Evolutionary conservation across 2,329 filamentous ascomycete species (phyloP).

Genomic region (Neodidymelliopsis sp.): DNA sequence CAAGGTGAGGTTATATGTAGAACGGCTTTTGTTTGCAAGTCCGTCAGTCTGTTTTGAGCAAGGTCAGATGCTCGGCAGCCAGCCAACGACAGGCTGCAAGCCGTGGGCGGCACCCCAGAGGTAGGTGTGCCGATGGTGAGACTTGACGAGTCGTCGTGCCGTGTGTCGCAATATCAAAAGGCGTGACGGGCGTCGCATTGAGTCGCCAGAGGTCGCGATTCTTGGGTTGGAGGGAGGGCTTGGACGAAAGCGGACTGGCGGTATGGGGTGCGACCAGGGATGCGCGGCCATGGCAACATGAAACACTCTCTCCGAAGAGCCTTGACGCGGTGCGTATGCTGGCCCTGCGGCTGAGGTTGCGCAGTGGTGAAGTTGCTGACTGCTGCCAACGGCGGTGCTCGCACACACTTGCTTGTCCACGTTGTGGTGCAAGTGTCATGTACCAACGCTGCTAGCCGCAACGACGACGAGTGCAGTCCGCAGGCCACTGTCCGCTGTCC

Average conservation of each 20-base stretch:
- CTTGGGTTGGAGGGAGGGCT: conserved; percentile 22
- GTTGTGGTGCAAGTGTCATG: background rate
- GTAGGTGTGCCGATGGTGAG: conserved; percentile 7
- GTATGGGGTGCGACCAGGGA: conserved; percentile 20
- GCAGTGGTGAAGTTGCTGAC: conserved; percentile 1
- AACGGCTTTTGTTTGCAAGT: background rate
- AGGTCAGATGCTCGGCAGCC: background rate
- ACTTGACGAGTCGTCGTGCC: conserved; percentile 5
- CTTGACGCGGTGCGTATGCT: conserved; percentile 12
- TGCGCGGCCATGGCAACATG: conserved; percentile 21
- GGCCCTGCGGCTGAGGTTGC: conserved; percentile 21
- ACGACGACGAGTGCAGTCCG: too few relatives aligned
- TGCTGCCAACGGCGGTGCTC: background rate
- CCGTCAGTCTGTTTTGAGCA: background rate
- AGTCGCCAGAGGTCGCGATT: conserved; percentile 16
- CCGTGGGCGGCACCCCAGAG: background rate
- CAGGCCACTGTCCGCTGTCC: too few relatives aligned
- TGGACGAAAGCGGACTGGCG: conserved; percentile 14
- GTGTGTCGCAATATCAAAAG: conserved; percentile 4
- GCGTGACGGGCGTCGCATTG: conserved; percentile 7
- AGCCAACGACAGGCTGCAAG: background rate
- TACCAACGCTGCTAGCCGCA: background rate
- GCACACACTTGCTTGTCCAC: background rate
- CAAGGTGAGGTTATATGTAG: conserved; percentile 2
- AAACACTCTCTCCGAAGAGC: conserved; percentile 8